phyloP scores from a whole-genome alignment of 257 asterid species.

The Fraxinus excelsior region DNA sequence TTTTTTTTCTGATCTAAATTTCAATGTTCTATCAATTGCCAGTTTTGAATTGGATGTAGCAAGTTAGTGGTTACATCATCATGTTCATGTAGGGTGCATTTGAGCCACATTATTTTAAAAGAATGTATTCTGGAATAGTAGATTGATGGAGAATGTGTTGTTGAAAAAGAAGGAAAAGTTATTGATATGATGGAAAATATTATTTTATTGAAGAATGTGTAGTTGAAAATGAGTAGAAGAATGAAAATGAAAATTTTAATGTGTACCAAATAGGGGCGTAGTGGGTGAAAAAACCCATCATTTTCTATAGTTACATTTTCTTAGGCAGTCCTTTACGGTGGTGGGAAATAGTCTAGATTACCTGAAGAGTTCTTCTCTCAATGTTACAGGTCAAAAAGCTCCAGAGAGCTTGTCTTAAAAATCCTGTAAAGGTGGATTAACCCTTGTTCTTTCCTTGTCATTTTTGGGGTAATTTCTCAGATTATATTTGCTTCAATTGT shows the following conservation, averaged over 20 bases:
- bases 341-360: not conserved
- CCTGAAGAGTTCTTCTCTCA: not conserved
- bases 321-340: not conserved
- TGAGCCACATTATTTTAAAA: too few species aligned
- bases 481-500: constrained; percentile 5
- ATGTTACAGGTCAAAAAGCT: constrained; percentile 80
- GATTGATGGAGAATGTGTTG: too few species aligned
- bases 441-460: constrained; percentile 6
- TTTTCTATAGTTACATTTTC: not conserved
- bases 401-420: constrained; percentile 89
- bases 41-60: too few species aligned
- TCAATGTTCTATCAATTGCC: not conserved
- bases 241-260: too few species aligned
- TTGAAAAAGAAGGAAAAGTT: too few species aligned
- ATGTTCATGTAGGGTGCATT: too few species aligned
- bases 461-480: not conserved
- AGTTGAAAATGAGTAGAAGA: too few species aligned
- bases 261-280: too few species aligned
- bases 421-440: constrained; percentile 70
- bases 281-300: not conserved
- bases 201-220: too few species aligned
- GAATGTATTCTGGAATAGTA: too few species aligned
- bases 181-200: too few species aligned
- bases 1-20: not conserved
- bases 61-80: too few species aligned